These are phyloP conservation scores for Apiospora sp. DNA, from an alignment of 2,329 filamentous ascomycete genomes.

Conservation along the genomic window DNA sequence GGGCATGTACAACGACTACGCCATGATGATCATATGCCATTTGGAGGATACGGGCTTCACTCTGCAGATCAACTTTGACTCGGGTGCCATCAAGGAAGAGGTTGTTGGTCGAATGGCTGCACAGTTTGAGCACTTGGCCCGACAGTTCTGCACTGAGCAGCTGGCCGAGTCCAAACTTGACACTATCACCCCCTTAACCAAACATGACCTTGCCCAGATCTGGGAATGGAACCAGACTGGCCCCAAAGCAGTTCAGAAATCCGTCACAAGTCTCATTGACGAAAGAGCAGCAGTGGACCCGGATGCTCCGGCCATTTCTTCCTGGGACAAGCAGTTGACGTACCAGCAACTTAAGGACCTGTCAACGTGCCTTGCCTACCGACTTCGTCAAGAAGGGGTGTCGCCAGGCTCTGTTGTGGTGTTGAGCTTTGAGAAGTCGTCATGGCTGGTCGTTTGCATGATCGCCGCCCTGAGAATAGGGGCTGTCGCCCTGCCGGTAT, in stretches of 20 bases:
- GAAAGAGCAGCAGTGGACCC: not conserved
- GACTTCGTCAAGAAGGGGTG: not conserved
- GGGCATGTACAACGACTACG: constrained; percentile 7
- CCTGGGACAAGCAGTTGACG: constrained; percentile 13
- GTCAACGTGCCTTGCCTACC: not conserved
- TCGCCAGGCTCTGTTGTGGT: not conserved
- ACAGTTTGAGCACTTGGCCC: not conserved
- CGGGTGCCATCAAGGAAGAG: not conserved
- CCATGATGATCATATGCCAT: constrained; percentile 13
- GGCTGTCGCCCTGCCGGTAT: not conserved
- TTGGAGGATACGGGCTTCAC: not conserved
- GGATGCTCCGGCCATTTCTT: not conserved
- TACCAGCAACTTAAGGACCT: not conserved
- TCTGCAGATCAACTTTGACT: not conserved
- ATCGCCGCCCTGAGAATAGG: not conserved
- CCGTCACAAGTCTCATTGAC: not conserved
- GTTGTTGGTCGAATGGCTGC: not conserved
- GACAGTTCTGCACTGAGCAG: not conserved
- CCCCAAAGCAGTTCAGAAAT: not conserved
- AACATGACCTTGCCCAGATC: not conserved
- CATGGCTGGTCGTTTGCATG: not conserved
- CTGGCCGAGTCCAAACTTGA: not conserved
- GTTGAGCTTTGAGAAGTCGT: constrained; percentile 13
- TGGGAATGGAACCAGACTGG: not conserved
- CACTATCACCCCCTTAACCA: not conserved